These are phyloP conservation scores for Ascochyta fabae DNA, from an alignment of 2,329 filamentous ascomycete genomes.

Conservation along the genomic window DNA sequence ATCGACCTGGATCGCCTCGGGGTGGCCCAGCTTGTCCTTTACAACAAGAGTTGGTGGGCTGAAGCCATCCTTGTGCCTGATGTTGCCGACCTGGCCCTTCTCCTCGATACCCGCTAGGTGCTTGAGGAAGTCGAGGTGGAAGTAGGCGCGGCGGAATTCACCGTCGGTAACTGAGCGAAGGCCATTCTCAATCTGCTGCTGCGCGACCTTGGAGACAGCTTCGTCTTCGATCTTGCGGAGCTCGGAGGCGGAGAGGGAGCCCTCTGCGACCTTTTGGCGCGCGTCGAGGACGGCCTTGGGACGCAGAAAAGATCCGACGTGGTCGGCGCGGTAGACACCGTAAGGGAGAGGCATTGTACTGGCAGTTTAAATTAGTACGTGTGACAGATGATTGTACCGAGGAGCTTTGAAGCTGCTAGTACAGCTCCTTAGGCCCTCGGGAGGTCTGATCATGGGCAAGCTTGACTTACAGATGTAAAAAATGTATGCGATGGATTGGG, in stretches of 20 bases:
- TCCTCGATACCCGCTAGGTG: constrained; percentile 62
- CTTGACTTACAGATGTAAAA: neutral
- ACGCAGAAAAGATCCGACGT: constrained; percentile 63
- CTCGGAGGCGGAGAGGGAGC: constrained; percentile 51
- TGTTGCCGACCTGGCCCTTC: constrained; percentile 56
- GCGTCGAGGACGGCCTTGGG: constrained; percentile 58
- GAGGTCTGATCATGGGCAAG: neutral
- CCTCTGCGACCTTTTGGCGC: constrained; percentile 56
- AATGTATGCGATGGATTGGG: neutral
- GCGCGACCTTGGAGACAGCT: constrained; percentile 57
- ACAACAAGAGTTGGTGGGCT: constrained; percentile 62
- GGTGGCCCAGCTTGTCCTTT: constrained; percentile 61
- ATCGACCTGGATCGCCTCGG: constrained; percentile 61
- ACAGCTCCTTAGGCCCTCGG: neutral
- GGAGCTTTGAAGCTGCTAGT: neutral
- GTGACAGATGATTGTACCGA: neutral
- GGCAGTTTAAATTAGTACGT: neutral
- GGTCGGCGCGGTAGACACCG: constrained; percentile 57
- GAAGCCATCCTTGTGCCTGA: constrained; percentile 52
- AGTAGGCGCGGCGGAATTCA: constrained; percentile 64
- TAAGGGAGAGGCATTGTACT: constrained; percentile 47
- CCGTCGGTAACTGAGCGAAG: constrained; percentile 62
- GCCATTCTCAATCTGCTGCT: constrained; percentile 58
- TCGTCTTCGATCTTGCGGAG: constrained; percentile 61
- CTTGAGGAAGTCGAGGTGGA: constrained; percentile 65